Evolutionary conservation across 345 rosid species (phyloP), one percentile per base, ranked within the genome.

Genomic region (Citrus hindsii): DNA sequence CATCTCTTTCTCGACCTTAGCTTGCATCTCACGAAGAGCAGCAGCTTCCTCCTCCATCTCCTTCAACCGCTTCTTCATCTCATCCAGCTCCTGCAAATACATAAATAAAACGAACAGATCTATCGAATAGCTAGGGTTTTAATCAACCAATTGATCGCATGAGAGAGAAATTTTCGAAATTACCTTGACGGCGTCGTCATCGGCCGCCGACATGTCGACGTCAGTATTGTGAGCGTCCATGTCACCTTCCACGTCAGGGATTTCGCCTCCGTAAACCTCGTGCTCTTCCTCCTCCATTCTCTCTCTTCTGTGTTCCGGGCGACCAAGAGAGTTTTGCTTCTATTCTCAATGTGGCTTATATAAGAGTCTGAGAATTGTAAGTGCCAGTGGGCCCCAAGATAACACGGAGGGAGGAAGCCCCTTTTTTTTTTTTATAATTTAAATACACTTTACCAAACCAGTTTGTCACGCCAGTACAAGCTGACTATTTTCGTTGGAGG

Each of bases 31-130:
- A 24, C 99, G 94, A 33, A 96, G 95, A 79, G 98, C 97, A 19
- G 97, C 96, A 22, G 98, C 98, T 75, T 96, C 98, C 81, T 96
- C 99, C 80, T 96, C 99, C 91, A 94, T 96, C 86, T 94, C 98
- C 86, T 92, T 94, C 87, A 96, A 84, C 74, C 99, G 88, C 75
- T 85, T 94, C 91, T 96, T 96, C 99, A 96, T 92, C 87, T 96
- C 98, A 79, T 94, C 97, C 79, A 96, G 80, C 87, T 94, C 98
- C 99, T 95, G 85, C 73, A 74, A 2, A 53, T 53, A 35, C 3
- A 82, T 53, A 75, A 30, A 67, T 25, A 40, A 59, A 28, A 46
- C 28, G 68, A 71, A 21, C 30, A 32, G 72, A 55, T 73, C 66
- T 48, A 75, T 61, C 19, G 58, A 71, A 64, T 19, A 32, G 25